Percentiles rank a stretch among this genome's conserved stretches.
Conservation (phyloP, 2,329 filamentous ascomycete genomes). For the Biscogniauxia sp. region DNA sequence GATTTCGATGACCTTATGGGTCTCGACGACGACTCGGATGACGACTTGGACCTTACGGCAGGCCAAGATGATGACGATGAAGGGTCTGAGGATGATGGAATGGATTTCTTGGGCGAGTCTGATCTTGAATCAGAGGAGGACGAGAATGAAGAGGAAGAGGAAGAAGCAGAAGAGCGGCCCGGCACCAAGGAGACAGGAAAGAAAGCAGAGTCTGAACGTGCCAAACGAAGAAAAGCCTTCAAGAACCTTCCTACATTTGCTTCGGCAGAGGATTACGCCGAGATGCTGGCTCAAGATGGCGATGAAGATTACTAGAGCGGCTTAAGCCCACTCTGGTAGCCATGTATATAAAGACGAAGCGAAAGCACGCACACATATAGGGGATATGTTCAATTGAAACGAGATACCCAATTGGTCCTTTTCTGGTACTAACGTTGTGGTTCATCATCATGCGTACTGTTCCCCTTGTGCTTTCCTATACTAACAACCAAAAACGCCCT, state of each 20-base stretch:
- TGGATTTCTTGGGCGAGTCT: conserved; percentile 34
- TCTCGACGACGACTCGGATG: conserved; percentile 47
- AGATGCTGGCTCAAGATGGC: conserved; percentile 72
- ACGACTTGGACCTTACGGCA: conserved; percentile 46
- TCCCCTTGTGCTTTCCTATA: neutral
- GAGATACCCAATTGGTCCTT: neutral
- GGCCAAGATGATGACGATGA: conserved; percentile 39
- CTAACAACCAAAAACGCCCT: neutral
- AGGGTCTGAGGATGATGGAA: conserved; percentile 40
- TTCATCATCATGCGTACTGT: neutral
- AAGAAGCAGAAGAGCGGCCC: conserved; percentile 38
- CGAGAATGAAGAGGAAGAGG: conserved; percentile 40
- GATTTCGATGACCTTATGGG: conserved; percentile 44
- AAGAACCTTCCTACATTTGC: conserved; percentile 92
- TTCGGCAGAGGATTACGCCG: conserved; percentile 89
- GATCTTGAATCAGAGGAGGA: conserved; percentile 40
- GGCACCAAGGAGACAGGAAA: conserved; percentile 42
- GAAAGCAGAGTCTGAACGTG: conserved; percentile 39
- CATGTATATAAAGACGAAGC: conserved; percentile 20
- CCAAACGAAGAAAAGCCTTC: conserved; percentile 75
- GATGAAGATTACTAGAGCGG: conserved; percentile 35
- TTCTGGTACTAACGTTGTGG: neutral
- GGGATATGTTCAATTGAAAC: neutral
- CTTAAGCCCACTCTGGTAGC: neutral
- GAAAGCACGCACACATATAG: neutral